phyloP scores from a whole-genome alignment of 2,329 filamentous ascomycete species.

The Arthrinium puccinioides region DNA sequence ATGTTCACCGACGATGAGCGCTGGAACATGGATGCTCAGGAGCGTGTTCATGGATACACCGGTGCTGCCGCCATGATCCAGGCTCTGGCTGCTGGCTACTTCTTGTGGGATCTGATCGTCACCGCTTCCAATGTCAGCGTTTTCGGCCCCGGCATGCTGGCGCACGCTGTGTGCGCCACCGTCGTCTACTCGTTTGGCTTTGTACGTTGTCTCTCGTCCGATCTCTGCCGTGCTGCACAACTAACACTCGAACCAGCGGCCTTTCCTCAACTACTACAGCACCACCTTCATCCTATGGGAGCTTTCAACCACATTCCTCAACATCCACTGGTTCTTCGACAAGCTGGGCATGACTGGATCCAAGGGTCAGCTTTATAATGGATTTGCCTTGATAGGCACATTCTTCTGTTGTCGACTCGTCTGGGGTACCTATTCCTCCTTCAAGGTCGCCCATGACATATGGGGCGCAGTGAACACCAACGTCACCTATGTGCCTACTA shows the following conservation, averaged over 20 bases:
- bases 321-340: slow-evolving; percentile 89
- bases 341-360: slow-evolving; percentile 77
- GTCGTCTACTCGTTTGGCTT: slow-evolving; percentile 72
- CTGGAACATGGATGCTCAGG: slow-evolving; percentile 55
- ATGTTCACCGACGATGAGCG: slow-evolving; percentile 64
- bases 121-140: slow-evolving; percentile 61
- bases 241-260: slow-evolving; percentile 45
- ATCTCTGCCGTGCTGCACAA: not conserved
- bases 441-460: slow-evolving; percentile 63
- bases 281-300: slow-evolving; percentile 81
- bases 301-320: slow-evolving; percentile 76
- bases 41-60: slow-evolving; percentile 72
- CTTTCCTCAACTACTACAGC: slow-evolving; percentile 79
- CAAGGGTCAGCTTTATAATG: slow-evolving; percentile 68
- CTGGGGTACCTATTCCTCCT: slow-evolving; percentile 69
- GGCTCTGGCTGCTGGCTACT: slow-evolving; percentile 72
- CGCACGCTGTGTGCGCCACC: slow-evolving; percentile 68
- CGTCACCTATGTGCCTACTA: slow-evolving; percentile 23
- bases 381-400: slow-evolving; percentile 60
- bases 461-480: slow-evolving; percentile 46
- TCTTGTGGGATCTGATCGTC: slow-evolving; percentile 73
- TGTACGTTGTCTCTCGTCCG: slow-evolving; percentile 43
- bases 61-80: slow-evolving; percentile 66
- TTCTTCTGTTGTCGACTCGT: slow-evolving; percentile 74
- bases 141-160: slow-evolving; percentile 70